Percentiles rank a stretch among this genome's conserved stretches.
Conservation (phyloP, 768 basidiomycete species). For the Pleurotus tuber-regium region DNA sequence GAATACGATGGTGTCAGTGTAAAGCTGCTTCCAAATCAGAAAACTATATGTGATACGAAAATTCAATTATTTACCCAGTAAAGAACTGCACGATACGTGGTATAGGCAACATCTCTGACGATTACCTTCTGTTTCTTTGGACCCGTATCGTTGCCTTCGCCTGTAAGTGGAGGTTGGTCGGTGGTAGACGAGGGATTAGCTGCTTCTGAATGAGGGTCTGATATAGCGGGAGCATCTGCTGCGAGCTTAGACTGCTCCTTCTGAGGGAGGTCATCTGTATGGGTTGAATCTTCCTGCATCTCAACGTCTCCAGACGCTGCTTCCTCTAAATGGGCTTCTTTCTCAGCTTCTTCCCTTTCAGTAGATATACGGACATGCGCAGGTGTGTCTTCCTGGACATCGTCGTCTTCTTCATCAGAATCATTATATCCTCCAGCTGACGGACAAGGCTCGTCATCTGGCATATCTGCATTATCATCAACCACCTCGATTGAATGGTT, state of each 20-base stretch:
- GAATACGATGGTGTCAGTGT: constrained; percentile 82
- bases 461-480: too few relatives aligned
- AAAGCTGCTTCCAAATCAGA: constrained; percentile 49
- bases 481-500: too few relatives aligned
- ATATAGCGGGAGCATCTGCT: too few relatives aligned
- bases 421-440: constrained; percentile 56
- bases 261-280: too few relatives aligned
- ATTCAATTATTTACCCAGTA: constrained; percentile 62
- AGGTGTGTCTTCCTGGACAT: too few relatives aligned
- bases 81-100: constrained; percentile 46
- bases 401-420: constrained; percentile 39
- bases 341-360: constrained; percentile 45
- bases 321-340: background rate
- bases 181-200: too few relatives aligned
- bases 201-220: too few relatives aligned
- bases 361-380: too few relatives aligned
- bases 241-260: too few relatives aligned
- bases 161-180: background rate
- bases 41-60: background rate
- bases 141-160: constrained; percentile 6
- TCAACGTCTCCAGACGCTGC: too few relatives aligned
- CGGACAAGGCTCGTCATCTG: too few relatives aligned
- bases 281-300: too few relatives aligned
- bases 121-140: constrained; percentile 29
- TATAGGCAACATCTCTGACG: constrained; percentile 50